Percentiles rank a stretch among this genome's conserved stretches.
Evolutionary conservation across 345 rosid genomes (phyloP).

Genomic region (Xanthoceras sorbifolium): DNA sequence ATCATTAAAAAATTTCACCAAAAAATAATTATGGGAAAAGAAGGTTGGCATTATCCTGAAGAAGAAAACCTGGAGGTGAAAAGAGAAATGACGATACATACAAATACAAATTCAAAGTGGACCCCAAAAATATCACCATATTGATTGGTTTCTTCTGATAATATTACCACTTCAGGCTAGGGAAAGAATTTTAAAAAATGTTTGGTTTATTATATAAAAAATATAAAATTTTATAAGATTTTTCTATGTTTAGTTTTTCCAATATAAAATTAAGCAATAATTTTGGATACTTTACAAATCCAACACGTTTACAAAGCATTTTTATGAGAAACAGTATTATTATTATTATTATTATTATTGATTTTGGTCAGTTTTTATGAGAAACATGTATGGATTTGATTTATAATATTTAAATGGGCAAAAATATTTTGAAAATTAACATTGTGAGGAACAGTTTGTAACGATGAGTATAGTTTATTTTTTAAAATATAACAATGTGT

Average conservation of each 20-base stretch:
- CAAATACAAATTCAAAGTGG: neutral
- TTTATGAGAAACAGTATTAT: too few species aligned
- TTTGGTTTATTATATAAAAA: neutral
- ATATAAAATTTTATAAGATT: neutral
- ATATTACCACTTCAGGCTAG: neutral
- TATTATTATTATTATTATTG: too few species aligned
- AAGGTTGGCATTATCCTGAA: neutral
- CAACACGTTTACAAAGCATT: too few species aligned
- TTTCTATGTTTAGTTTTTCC: neutral
- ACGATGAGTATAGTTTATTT: too few species aligned
- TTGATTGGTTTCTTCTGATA: neutral
- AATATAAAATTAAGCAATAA: neutral
- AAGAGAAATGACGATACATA: neutral
- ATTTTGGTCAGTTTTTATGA: neutral
- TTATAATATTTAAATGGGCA: neutral
- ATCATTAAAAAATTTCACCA: neutral
- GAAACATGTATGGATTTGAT: neutral
- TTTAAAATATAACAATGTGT: too few species aligned
- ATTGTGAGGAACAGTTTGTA: neutral
- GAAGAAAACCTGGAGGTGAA: neutral
- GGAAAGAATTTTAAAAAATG: neutral
- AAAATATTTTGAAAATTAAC: neutral
- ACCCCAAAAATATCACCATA: neutral
- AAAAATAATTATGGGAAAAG: neutral
- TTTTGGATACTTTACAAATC: too few species aligned